Base-by-base conservation (phyloP, 1,284 basidiomycete genomes). In the Papiliotrema flavescens region DNA sequence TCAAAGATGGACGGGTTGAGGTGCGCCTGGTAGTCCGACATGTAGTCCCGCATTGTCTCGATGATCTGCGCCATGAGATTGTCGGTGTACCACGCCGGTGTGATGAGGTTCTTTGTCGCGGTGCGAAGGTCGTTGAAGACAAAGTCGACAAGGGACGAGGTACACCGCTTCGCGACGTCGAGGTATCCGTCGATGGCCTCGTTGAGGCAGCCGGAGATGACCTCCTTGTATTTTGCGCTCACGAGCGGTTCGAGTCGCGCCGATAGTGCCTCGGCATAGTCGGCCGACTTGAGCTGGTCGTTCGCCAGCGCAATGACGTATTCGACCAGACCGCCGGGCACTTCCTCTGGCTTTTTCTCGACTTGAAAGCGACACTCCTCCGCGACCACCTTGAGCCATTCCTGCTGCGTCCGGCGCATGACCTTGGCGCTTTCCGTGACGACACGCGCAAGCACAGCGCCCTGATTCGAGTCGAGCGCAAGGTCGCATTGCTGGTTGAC, bases 231-330 rank as follows among this genome's bases (percentile, higher is more conserved):
- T 78, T 98, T 98, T 65, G 90, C 87, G 17, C 88, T 91, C 2
- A 98, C 95, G 53, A 96, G 83, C 3, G 88, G 85, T 77, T 98
- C 95, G 32, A 98, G 80, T 43, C 94, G 86, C 9, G 82, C 84
- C 34, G 89, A 85, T 4, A 98, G 81, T 1, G 86, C 83, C 77
- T 98, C 95, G 11, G 88, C 85, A 69, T 89, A 94, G 73, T 98
- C 94, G 11, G 96, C 96, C 3, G 87, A 89, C 75, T 94, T 95
- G 78, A 98, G 86, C 76, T 97, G 93, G 78, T 98, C 95, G 78
- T 98, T 98, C 49, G 94, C 94, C n/a, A 98, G 84, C 19, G 94
- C 94, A 67, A 98, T 94, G 69, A 89, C 86, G 76, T 98, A 98
- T 78, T 98, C 95, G 56, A 92, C 91, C 51, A 98, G 79, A 1